Evolutionary conservation across 345 rosid species (phyloP).

Genomic region (Arabidopsis thaliana): TAIR10.1 NC_003076.8:7516001-7516500

Average conservation of each 20-base stretch:
- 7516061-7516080: background rate
- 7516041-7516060: background rate
- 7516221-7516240: background rate
- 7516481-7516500: too few species aligned
- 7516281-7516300: background rate
- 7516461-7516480: background rate
- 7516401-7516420: slow-evolving; percentile 6
- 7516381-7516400: slow-evolving; percentile 21
- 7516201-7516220: background rate
- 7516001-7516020: background rate
- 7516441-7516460: background rate
- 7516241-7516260: background rate
- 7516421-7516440: background rate
- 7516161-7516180: background rate
- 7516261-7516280: background rate
- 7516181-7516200: slow-evolving; percentile 3
- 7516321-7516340: slow-evolving; percentile 11
- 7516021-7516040: background rate
- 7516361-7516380: too few species aligned
- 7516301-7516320: slow-evolving; percentile 6
- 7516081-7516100: background rate
- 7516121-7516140: slow-evolving; percentile 10
- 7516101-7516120: background rate
- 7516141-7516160: slow-evolving; percentile 7
- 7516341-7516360: too few species aligned